Conservation (phyloP, 352 stramenopile genomes). For the Blastocystis sp. region DNA sequence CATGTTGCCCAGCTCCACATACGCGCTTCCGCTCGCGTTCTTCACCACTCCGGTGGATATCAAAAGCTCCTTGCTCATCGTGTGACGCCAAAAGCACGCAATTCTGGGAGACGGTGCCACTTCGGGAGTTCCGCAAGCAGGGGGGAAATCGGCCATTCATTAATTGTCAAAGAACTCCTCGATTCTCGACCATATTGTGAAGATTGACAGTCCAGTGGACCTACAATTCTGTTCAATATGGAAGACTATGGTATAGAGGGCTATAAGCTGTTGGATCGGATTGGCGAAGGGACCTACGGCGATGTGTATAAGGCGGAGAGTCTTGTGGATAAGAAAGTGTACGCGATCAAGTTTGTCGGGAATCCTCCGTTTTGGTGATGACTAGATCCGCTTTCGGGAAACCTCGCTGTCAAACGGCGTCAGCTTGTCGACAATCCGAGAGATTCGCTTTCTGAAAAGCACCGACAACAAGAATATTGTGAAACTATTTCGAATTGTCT, state of each 20-base stretch:
- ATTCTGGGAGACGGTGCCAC: neutral
- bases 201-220: neutral
- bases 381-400: constrained; percentile 56
- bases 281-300: constrained; percentile 73
- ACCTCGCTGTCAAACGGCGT: constrained; percentile 53
- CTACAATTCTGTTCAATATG: constrained; percentile 24
- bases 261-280: constrained; percentile 54
- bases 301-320: constrained; percentile 70
- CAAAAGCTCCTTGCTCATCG: constrained; percentile 51
- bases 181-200: neutral
- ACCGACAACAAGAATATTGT: constrained; percentile 66
- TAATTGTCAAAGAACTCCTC: neutral
- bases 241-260: constrained; percentile 52
- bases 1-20: constrained; percentile 73
- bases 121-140: constrained; percentile 10
- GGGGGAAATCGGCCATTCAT: neutral
- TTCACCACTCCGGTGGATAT: constrained; percentile 67
- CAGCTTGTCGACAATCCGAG: constrained; percentile 67
- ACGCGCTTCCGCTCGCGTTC: constrained; percentile 65
- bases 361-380: neutral
- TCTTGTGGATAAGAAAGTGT: constrained; percentile 25
- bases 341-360: constrained; percentile 66
- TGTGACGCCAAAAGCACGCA: neutral
- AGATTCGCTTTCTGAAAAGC: constrained; percentile 68
- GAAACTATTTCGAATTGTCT: constrained; percentile 59